These are phyloP conservation scores for Mycena crocata DNA, from an alignment of 768 basidiomycete species.

Conservation along the genomic window DNA sequence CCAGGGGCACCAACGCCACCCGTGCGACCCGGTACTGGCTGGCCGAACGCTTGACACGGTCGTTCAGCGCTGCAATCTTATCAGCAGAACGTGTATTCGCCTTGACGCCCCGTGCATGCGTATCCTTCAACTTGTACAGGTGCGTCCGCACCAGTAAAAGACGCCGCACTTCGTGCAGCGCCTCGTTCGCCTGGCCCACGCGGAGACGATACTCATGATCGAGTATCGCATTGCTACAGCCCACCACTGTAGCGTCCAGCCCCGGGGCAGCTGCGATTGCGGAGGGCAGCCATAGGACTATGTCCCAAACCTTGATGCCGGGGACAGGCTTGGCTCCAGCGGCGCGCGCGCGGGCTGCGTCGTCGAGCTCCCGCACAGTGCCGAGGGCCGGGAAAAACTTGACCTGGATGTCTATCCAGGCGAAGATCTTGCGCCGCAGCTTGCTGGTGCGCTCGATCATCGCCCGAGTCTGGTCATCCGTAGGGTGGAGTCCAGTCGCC, in stretches of 20 bases:
- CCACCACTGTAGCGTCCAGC: background rate
- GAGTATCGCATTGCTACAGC: background rate
- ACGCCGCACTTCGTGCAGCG: constrained; percentile 23
- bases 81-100: constrained; percentile 39
- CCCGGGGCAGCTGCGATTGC: background rate
- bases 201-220: constrained; percentile 38
- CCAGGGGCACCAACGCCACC: constrained; percentile 26
- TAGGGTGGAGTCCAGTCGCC: constrained; percentile 6
- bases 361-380: background rate
- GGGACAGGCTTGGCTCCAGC: background rate
- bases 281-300: constrained; percentile 39
- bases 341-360: background rate
- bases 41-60: constrained; percentile 26
- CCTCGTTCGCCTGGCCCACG: constrained; percentile 41
- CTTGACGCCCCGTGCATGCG: constrained; percentile 34
- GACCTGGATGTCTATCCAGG: constrained; percentile 9
- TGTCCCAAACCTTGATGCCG: background rate
- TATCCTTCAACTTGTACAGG: constrained; percentile 38
- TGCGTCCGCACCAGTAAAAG: constrained; percentile 37
- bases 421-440: background rate
- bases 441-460: constrained; percentile 9
- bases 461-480: background rate
- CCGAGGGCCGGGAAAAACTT: constrained; percentile 4
- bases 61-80: constrained; percentile 30
- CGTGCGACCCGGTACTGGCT: constrained; percentile 35